These are phyloP conservation scores for Fusarium nygamai DNA, from an alignment of 2,329 filamentous ascomycete genomes.

Conservation along the genomic window DNA sequence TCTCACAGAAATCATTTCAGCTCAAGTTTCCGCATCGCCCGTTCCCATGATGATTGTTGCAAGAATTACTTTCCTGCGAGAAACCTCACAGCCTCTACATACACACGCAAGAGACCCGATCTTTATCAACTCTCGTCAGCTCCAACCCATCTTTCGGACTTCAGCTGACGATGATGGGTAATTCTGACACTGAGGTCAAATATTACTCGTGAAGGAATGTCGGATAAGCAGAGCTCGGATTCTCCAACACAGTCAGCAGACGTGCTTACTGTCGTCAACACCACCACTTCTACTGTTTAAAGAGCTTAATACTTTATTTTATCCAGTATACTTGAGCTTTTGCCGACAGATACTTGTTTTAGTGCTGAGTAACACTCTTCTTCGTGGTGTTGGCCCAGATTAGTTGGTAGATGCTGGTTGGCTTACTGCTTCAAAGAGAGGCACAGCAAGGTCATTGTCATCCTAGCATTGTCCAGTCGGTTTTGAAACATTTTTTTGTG, in stretches of 20 bases:
- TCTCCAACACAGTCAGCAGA: background rate
- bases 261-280: background rate
- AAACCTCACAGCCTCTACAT: background rate
- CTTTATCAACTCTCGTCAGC: background rate
- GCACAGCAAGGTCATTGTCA: background rate
- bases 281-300: background rate
- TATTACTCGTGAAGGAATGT: background rate
- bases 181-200: background rate
- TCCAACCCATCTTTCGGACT: background rate
- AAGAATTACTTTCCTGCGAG: background rate
- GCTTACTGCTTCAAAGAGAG: background rate
- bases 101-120: background rate
- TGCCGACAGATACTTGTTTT: background rate
- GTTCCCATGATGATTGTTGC: background rate
- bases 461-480: background rate
- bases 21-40: background rate
- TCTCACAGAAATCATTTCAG: background rate
- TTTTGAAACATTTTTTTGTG: fast-evolving
- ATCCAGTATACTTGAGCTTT: background rate
- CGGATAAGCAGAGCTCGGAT: background rate
- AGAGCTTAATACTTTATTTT: background rate
- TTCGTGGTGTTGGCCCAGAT: background rate
- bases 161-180: background rate
- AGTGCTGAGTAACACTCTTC: background rate
- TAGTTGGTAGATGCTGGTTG: background rate